phyloP scores from a whole-genome alignment of 2,329 filamentous ascomycete species.

The Colletotrichum spinosum region DNA sequence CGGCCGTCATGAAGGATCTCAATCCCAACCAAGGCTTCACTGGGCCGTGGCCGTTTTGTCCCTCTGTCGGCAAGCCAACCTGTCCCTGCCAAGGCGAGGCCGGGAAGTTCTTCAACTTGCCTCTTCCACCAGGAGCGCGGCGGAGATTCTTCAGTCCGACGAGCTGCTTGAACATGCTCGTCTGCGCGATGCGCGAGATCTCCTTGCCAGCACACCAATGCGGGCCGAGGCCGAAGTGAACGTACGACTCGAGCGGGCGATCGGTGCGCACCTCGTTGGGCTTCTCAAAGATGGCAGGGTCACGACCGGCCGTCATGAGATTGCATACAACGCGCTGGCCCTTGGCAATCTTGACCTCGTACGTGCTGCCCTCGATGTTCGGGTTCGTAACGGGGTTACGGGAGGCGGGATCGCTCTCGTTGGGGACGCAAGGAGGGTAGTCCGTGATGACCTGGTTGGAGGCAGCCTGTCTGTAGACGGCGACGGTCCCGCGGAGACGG shows the following conservation, averaged over 20 bases:
- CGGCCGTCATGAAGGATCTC: slow-evolving; percentile 41
- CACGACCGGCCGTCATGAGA: slow-evolving; percentile 60
- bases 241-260: slow-evolving; percentile 61
- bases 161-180: slow-evolving; percentile 41
- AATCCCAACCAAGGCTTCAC: slow-evolving; percentile 39
- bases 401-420: slow-evolving; percentile 38
- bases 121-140: slow-evolving; percentile 40
- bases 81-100: slow-evolving; percentile 39
- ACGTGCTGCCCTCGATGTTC: slow-evolving; percentile 31
- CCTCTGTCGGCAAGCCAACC: slow-evolving; percentile 30
- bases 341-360: slow-evolving; percentile 39
- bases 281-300: slow-evolving; percentile 61
- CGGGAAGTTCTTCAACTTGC: slow-evolving; percentile 41
- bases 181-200: slow-evolving; percentile 46
- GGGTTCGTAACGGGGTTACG: slow-evolving; percentile 37
- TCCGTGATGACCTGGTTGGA: slow-evolving; percentile 44
- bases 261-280: slow-evolving; percentile 62
- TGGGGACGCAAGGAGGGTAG: slow-evolving; percentile 39
- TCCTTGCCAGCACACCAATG: slow-evolving; percentile 54
- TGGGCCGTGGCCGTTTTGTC: slow-evolving; percentile 18
- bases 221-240: slow-evolving; percentile 63
- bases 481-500: slow-evolving; percentile 64
- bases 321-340: slow-evolving; percentile 63
- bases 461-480: slow-evolving; percentile 59
- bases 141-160: slow-evolving; percentile 41